A percentile compares a stretch with the other conserved stretches of the same genome.
These are phyloP conservation scores for Geranomyces michiganensis DNA, from an alignment of 192 early-diverging fungal genomes.

Conservation along the genomic window DNA sequence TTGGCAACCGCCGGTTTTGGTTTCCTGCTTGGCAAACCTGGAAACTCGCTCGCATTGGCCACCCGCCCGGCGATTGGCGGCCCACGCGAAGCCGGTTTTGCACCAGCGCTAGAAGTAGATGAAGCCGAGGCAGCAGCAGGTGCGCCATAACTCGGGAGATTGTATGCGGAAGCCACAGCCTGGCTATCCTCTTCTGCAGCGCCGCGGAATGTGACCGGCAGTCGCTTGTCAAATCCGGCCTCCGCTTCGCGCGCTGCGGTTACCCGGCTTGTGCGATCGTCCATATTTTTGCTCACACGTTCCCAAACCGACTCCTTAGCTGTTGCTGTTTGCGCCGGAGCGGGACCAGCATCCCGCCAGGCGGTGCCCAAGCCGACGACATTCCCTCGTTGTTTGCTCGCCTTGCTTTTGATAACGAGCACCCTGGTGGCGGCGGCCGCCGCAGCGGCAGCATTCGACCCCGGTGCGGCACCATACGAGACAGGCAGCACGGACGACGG, in stretches of 20 bases:
- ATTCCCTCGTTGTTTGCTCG: conserved; percentile 45
- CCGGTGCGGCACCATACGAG: conserved; percentile 23
- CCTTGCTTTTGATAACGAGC: conserved; percentile 72
- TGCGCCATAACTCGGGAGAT: conserved; percentile 5
- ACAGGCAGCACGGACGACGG: conserved; percentile 37
- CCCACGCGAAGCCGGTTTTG: not conserved
- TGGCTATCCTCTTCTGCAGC: not conserved
- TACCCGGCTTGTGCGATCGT: not conserved
- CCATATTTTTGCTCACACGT: conserved; percentile 13
- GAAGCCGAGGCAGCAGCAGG: not conserved
- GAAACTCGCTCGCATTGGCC: conserved; percentile 18
- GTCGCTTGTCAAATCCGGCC: conserved; percentile 21
- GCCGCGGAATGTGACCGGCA: conserved; percentile 23
- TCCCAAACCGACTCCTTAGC: conserved; percentile 35
- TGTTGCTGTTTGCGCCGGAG: no score
- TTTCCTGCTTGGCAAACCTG: conserved; percentile 27
- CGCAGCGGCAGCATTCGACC: conserved; percentile 24
- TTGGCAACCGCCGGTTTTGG: conserved; percentile 3
- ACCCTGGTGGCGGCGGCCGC: conserved; percentile 56
- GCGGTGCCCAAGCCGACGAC: conserved; percentile 10
- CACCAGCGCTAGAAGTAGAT: not conserved
- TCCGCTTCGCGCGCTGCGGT: not conserved
- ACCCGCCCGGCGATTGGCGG: not conserved
- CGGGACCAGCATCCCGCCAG: not conserved
- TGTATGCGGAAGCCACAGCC: not conserved